Conservation (phyloP, 2,329 filamentous ascomycete species). For the Aspergillus novofumigatus region DNA sequence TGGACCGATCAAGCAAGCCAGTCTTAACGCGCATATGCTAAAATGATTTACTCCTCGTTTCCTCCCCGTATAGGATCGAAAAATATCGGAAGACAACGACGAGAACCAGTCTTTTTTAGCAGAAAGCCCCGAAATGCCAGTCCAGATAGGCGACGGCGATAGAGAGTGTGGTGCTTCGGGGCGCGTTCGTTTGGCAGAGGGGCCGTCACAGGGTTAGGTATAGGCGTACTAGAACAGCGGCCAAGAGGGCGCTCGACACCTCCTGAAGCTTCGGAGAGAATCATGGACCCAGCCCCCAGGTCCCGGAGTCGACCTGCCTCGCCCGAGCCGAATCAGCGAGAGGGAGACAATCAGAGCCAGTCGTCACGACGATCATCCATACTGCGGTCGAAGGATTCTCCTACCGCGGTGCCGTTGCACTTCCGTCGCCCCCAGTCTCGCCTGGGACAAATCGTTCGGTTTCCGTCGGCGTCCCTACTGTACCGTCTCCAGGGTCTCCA, state of each 20-base stretch:
- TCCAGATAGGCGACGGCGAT: slow-evolving; percentile 35
- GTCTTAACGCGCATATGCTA: slow-evolving; percentile 29
- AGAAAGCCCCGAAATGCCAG: slow-evolving; percentile 57
- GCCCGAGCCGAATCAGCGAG: slow-evolving; percentile 16
- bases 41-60: slow-evolving; percentile 22
- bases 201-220: slow-evolving; percentile 16
- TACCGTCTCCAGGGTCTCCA: slow-evolving; percentile 40
- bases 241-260: slow-evolving; percentile 35
- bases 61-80: slow-evolving; percentile 32
- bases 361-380: slow-evolving; percentile 27
- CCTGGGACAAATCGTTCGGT: slow-evolving; percentile 41
- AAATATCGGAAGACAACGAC: slow-evolving; percentile 32
- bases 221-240: slow-evolving; percentile 21
- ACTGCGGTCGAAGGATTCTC: slow-evolving; percentile 36
- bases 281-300: slow-evolving; percentile 23
- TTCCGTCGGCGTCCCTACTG: slow-evolving; percentile 36
- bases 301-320: slow-evolving; percentile 35
- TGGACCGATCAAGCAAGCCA: slow-evolving; percentile 15
- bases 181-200: slow-evolving; percentile 21
- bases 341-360: slow-evolving; percentile 12
- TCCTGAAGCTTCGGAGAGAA: slow-evolving; percentile 26
- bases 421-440: slow-evolving; percentile 51
- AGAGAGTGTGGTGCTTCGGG: slow-evolving; percentile 44
- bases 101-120: slow-evolving; percentile 59
- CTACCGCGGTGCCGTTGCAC: slow-evolving; percentile 54